Percentiles rank a stretch among this genome's conserved stretches.
Conservation (phyloP, 163 green algal genomes). For the Chlamydomonas reinhardtii region DNA sequence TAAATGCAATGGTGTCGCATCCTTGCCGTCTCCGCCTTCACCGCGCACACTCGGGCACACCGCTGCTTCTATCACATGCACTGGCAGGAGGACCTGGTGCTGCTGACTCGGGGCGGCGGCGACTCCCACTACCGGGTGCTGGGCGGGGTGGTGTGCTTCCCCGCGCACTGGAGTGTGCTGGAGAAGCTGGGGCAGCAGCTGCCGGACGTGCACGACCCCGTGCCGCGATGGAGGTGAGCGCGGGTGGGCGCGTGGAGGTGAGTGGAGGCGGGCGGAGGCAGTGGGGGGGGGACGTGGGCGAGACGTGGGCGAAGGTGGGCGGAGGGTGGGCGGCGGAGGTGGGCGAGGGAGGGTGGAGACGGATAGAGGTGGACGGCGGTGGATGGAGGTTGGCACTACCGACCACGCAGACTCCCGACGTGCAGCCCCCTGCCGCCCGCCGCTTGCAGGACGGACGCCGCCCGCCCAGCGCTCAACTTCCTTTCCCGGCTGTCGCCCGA, state of each 20-base stretch:
- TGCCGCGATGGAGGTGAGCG: slow-evolving; percentile 28
- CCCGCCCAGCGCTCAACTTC: not conserved
- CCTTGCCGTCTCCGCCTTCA: too few relatives aligned
- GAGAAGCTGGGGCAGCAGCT: slow-evolving; percentile 39
- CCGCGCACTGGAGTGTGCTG: slow-evolving; percentile 32
- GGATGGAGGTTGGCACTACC: too few relatives aligned
- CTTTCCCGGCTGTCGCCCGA: not conserved
- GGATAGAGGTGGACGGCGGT: too few relatives aligned
- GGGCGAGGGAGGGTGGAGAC: too few relatives aligned
- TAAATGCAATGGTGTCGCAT: too few relatives aligned
- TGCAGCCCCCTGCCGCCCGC: too few relatives aligned
- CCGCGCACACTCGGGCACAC: too few relatives aligned
- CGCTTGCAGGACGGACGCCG: slow-evolving; percentile 12
- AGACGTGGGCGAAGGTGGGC: too few relatives aligned
- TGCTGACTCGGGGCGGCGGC: not conserved
- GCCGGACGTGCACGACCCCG: slow-evolving; percentile 24
- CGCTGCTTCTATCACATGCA: too few relatives aligned
- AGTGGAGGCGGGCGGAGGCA: not conserved
- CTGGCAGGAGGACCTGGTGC: slow-evolving; percentile 36
- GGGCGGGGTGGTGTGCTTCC: slow-evolving; percentile 44
- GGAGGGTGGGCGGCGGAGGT: too few relatives aligned
- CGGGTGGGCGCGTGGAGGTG: not conserved
- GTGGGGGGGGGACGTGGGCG: too few relatives aligned
- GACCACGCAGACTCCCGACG: too few relatives aligned
- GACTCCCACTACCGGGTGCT: slow-evolving; percentile 11